Conservation (phyloP, 139 green algal species). For the Trebouxia sp. region DNA sequence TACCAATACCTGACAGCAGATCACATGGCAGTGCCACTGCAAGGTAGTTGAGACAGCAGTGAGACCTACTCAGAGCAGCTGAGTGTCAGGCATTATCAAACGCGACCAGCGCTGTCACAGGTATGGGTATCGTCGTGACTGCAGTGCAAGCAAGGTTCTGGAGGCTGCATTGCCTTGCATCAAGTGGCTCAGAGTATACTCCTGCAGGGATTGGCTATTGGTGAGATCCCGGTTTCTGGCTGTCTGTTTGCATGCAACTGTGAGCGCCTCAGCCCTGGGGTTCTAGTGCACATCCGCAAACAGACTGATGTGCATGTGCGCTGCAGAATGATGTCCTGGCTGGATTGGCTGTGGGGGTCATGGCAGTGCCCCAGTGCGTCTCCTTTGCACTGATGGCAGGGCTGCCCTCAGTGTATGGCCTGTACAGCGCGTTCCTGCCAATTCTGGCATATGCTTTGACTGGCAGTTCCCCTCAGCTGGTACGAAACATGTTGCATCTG, state of each 20-base stretch:
- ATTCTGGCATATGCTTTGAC: slow-evolving; percentile 67
- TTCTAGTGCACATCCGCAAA: background rate
- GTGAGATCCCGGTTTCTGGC: background rate
- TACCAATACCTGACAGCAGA: background rate
- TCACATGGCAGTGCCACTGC: background rate
- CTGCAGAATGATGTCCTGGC: slow-evolving; percentile 56
- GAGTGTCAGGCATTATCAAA: too few relatives aligned
- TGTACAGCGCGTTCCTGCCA: slow-evolving; percentile 76
- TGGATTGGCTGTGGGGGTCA: slow-evolving; percentile 61
- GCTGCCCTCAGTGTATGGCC: slow-evolving; percentile 67
- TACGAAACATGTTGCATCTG: too few relatives aligned
- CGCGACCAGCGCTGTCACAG: too few relatives aligned
- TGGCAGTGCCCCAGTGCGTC: slow-evolving; percentile 62
- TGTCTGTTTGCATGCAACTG: background rate
- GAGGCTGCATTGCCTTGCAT: slow-evolving; percentile 26
- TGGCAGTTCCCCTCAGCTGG: slow-evolving; percentile 50
- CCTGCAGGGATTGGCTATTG: background rate
- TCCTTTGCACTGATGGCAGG: slow-evolving; percentile 61
- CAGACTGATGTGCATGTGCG: background rate
- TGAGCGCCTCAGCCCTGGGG: background rate
- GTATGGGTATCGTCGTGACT: background rate
- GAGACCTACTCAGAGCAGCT: too few relatives aligned
- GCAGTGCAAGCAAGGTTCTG: background rate
- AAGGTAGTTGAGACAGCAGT: too few relatives aligned
- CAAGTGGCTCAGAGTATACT: slow-evolving; percentile 24